Percentiles rank a stretch among this genome's conserved stretches.
Conservation (phyloP, 306 rosid species). For the Trifolium subterraneum region DNA sequence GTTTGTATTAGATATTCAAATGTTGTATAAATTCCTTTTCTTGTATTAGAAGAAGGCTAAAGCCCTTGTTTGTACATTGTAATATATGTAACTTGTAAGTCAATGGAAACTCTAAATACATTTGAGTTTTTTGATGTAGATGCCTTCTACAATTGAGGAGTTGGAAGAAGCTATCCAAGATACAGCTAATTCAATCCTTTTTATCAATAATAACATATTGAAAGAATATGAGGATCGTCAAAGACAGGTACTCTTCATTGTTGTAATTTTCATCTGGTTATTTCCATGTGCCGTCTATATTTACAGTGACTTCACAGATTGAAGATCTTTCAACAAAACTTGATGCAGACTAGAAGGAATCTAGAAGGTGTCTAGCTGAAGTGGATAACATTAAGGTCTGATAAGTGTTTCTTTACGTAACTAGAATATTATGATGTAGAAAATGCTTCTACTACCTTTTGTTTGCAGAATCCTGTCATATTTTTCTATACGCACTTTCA, state of each 20-base stretch:
- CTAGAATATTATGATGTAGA: not conserved
- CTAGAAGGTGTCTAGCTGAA: slow-evolving; percentile 55
- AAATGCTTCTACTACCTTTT: not conserved
- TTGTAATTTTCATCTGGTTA: not conserved
- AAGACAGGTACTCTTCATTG: slow-evolving; percentile 53
- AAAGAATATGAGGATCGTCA: slow-evolving; percentile 82
- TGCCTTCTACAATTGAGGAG: slow-evolving; percentile 95
- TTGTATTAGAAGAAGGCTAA: no score
- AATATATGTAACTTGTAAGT: not conserved
- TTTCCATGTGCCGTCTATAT: slow-evolving; percentile 7
- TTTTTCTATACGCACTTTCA: not conserved
- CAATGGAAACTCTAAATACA: slow-evolving; percentile 8
- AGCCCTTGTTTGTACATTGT: no score
- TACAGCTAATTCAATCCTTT: slow-evolving; percentile 82
- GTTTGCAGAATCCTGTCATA: not conserved
- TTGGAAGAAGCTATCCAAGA: slow-evolving; percentile 86
- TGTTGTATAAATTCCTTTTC: not conserved
- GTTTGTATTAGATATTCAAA: slow-evolving; percentile 51
- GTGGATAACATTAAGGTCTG: slow-evolving; percentile 74
- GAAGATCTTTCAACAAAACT: slow-evolving; percentile 62
- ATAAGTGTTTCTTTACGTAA: slow-evolving; percentile 17
- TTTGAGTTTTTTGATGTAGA: slow-evolving; percentile 53
- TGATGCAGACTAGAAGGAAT: slow-evolving; percentile 71
- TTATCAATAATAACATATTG: slow-evolving; percentile 73
- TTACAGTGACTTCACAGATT: slow-evolving; percentile 56